These are phyloP conservation scores for Phlebopus sp. DNA, from an alignment of 1,284 basidiomycete genomes.

Conservation along the genomic window DNA sequence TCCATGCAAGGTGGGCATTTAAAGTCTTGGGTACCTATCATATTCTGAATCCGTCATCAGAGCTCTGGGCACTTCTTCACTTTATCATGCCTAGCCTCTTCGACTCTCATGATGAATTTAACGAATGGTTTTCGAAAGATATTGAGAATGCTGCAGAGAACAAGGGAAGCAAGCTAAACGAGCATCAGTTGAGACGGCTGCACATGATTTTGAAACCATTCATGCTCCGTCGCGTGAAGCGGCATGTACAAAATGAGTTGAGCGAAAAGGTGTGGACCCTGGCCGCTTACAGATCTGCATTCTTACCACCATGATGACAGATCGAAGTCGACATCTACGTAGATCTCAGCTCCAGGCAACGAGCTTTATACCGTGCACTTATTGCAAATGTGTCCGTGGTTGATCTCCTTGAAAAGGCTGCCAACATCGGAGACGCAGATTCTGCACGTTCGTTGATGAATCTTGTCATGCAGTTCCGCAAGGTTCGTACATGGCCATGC, in stretches of 20 bases:
- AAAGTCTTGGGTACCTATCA: neutral
- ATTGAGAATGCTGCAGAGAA: conserved; percentile 95
- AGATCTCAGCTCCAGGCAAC: conserved; percentile 91
- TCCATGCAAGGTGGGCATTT: conserved; percentile 89
- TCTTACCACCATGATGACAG: conserved; percentile 40
- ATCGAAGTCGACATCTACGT: conserved; percentile 97
- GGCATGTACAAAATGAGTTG: conserved; percentile 99
- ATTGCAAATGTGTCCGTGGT: conserved; percentile 93
- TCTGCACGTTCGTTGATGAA: conserved; percentile 96
- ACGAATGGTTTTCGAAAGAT: conserved; percentile 99
- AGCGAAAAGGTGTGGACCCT: conserved; percentile 82
- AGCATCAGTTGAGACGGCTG: conserved; percentile 91
- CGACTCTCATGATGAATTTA: conserved; percentile 99
- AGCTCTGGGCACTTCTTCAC: conserved; percentile 98
- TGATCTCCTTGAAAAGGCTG: conserved; percentile 92
- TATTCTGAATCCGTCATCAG: conserved; percentile 42
- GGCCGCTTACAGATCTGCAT: neutral
- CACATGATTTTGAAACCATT: conserved; percentile 99
- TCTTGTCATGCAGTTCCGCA: conserved; percentile 99
- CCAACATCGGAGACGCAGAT: conserved; percentile 85
- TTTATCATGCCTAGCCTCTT: conserved; percentile 99
- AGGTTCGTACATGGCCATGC: conserved; percentile 47
- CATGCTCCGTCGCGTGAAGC: conserved; percentile 97
- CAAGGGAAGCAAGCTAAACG: conserved; percentile 88
- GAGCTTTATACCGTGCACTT: conserved; percentile 88